Evolutionary conservation across 2,329 filamentous ascomycete genomes (phyloP), one percentile per base, ranked within the genome.

Genomic region (Trichoderma endophyticum): DNA sequence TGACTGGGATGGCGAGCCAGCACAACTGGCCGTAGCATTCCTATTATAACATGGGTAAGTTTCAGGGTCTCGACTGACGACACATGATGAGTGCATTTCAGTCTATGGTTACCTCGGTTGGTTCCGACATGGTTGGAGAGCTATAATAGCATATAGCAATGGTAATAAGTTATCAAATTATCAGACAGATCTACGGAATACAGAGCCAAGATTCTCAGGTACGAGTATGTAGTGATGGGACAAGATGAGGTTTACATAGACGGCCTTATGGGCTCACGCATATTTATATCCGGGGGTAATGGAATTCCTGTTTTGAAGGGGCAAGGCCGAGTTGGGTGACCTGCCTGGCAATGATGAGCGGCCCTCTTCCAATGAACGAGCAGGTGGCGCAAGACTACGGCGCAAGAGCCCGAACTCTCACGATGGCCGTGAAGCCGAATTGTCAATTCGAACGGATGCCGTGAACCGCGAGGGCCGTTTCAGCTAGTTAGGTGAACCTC

Each of bases 1-100:
- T 75, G 65, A 80, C 79, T n/a, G 82, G 81, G 15, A 84, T 75
- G 70, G 84, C 80, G 60, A 81, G 78, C 81, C 81, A 84, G 75
- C 78, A 81, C 62, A 82, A 78, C 64, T 82, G 77, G 72, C 81
- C 81, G 62, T 68, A 60, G n/a, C 39, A 26, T 39, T 67, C 70
- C 63, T 66, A 54, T 39, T 71, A 12, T 7, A 43, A 57, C 15
- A n/a, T 34, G 26, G 21, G 63, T 72, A 18, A 72, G 63, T 63
- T 36, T 32, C 14, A 34, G 21, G 43, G 28, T 24, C 26, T 26
- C 26, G 39, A 43, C 12, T 30, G 30, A 64, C 32, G 11, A 51
- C n/a, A 51, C 30, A 36, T 4, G 14, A 1, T 14, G 28, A 34
- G n/a, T 6, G 57, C 4, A 60, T n/a, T 30, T 43, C 21, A 32